Evolutionary conservation across 768 basidiomycete genomes (phyloP).

Genomic region (Psilocybe sp.): DNA sequence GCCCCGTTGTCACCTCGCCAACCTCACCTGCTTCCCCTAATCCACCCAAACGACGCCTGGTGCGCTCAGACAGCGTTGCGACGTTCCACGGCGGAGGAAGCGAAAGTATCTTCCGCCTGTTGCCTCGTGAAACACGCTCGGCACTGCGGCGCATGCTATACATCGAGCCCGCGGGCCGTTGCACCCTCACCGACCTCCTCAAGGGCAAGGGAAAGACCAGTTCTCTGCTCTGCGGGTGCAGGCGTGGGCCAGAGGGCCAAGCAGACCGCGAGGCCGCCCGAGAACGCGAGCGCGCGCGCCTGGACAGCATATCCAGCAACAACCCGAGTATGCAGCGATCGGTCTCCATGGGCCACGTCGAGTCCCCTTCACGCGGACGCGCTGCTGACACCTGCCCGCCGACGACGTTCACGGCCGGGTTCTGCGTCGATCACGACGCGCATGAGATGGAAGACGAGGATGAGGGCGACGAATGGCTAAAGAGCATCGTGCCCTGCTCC

Average conservation of each 20-base stretch:
- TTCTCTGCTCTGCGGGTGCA: slow-evolving; percentile 80
- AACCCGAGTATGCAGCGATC: not conserved
- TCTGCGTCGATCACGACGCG: slow-evolving; percentile 66
- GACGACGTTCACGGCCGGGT: slow-evolving; percentile 27
- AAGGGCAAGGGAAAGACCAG: slow-evolving; percentile 75
- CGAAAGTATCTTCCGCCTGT: slow-evolving; percentile 93
- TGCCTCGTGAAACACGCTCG: slow-evolving; percentile 89
- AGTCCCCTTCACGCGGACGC: slow-evolving; percentile 30
- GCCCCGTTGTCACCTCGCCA: slow-evolving; percentile 13
- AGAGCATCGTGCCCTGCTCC: slow-evolving; percentile 68
- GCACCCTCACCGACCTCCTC: slow-evolving; percentile 89
- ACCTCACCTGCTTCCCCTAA: slow-evolving; percentile 10
- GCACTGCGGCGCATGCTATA: slow-evolving; percentile 92
- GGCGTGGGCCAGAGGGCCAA: slow-evolving; percentile 24
- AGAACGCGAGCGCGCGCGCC: slow-evolving; percentile 13
- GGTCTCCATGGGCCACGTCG: slow-evolving; percentile 1
- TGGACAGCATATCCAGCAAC: slow-evolving; percentile 26
- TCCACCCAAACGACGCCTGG: slow-evolving; percentile 27
- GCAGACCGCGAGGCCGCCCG: slow-evolving; percentile 3
- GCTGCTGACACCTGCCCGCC: not conserved
- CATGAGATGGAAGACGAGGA: slow-evolving; percentile 67
- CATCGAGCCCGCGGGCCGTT: slow-evolving; percentile 84
- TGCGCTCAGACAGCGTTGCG: slow-evolving; percentile 49
- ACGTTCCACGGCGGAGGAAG: slow-evolving; percentile 76
- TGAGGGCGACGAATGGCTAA: slow-evolving; percentile 88